These are phyloP conservation scores for Septoria petroselini DNA, from an alignment of 2,329 filamentous ascomycete genomes.

Conservation along the genomic window DNA sequence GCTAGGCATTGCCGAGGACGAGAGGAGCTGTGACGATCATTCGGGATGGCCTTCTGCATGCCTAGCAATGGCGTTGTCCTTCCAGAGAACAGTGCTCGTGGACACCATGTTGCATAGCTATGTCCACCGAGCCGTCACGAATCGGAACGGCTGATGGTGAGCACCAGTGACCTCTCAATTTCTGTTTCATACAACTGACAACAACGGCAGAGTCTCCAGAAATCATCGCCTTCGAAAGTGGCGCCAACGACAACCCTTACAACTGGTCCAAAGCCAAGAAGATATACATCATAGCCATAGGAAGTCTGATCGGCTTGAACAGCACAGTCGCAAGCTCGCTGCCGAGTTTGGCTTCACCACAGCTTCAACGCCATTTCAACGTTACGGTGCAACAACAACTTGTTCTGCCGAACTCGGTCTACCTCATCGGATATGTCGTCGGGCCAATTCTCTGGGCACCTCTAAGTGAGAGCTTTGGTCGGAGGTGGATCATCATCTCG, in stretches of 20 bases:
- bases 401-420: constrained; percentile 48
- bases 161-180: neutral
- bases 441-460: constrained; percentile 47
- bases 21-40: constrained; percentile 2
- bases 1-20: constrained; percentile 7
- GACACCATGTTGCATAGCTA: neutral
- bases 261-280: constrained; percentile 48
- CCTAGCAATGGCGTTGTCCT: neutral
- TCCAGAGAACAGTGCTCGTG: neutral
- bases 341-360: constrained; percentile 59
- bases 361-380: constrained; percentile 56
- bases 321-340: constrained; percentile 62
- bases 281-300: constrained; percentile 49
- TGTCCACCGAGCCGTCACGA: neutral
- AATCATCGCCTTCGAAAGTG: constrained; percentile 41
- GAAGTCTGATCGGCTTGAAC: constrained; percentile 60
- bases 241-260: constrained; percentile 35
- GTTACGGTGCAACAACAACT: constrained; percentile 43
- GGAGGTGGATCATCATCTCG: constrained; percentile 40
- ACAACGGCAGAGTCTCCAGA: neutral
- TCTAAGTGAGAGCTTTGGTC: constrained; percentile 43
- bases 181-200: neutral
- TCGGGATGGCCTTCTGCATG: neutral
- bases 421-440: constrained; percentile 43
- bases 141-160: neutral